phyloP scores from a whole-genome alignment of 2,329 filamentous ascomycete genomes.

The Alternaria metachromatica region DNA sequence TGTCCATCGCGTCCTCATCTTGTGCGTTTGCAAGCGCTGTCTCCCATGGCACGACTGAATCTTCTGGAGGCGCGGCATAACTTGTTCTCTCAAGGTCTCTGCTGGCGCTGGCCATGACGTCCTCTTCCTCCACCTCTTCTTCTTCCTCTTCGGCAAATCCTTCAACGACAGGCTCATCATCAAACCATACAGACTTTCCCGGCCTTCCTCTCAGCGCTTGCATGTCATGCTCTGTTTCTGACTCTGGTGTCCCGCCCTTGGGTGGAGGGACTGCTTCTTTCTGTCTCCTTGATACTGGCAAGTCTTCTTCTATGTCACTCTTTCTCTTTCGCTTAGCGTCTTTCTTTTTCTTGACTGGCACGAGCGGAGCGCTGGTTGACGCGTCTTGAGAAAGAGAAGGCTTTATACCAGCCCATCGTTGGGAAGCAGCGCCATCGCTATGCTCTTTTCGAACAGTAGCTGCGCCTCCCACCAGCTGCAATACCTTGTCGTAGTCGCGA shows the following conservation, averaged over 20 bases:
- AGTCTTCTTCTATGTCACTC: background rate
- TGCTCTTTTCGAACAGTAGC: constrained; percentile 5
- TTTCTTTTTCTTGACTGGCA: background rate
- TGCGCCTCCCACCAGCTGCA: constrained; percentile 17
- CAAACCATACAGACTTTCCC: background rate
- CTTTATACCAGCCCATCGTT: constrained; percentile 6
- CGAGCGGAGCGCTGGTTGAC: background rate
- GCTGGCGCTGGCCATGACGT: background rate
- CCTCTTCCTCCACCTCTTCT: background rate
- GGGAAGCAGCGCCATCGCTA: constrained; percentile 16
- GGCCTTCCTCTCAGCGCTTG: background rate
- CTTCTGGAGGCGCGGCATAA: constrained; percentile 7
- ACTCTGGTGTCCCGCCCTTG: background rate
- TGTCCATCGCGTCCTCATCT: background rate
- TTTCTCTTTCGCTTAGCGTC: background rate
- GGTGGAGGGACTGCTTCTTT: background rate
- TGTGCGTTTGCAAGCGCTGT: background rate
- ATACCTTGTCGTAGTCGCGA: constrained; percentile 22
- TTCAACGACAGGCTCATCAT: background rate
- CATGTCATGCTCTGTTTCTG: background rate
- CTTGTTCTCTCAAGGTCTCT: background rate
- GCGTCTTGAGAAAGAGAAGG: background rate
- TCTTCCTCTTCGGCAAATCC: background rate
- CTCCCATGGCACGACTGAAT: background rate
- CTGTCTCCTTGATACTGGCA: background rate